These are phyloP conservation scores for Xylaria sp. DNA, from an alignment of 2,329 filamentous ascomycete species.

Conservation along the genomic window DNA sequence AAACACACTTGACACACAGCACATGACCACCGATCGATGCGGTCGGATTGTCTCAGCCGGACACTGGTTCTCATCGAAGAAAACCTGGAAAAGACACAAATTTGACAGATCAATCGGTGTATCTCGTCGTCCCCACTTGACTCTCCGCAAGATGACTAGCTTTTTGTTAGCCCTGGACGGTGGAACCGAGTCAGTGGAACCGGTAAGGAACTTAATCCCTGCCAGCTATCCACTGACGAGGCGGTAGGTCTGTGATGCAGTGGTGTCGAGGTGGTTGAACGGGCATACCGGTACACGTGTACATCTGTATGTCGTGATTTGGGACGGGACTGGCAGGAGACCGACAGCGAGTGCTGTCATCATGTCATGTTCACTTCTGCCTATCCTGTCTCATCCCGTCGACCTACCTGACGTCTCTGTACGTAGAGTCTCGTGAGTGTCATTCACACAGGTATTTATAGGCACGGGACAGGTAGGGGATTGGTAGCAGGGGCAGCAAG, in stretches of 20 bases:
- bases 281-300: neutral
- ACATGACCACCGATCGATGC: conserved; percentile 19
- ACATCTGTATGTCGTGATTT: neutral
- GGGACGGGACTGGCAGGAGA: too few species aligned
- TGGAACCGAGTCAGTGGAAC: neutral
- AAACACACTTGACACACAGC: neutral
- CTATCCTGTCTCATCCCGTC: too few species aligned
- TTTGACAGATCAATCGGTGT: conserved; percentile 12
- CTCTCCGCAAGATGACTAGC: conserved; percentile 2
- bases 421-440: too few species aligned
- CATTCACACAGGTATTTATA: too few species aligned
- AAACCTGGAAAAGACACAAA: conserved; percentile 1
- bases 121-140: conserved; percentile 5
- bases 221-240: neutral
- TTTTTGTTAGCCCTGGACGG: neutral
- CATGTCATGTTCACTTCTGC: too few species aligned
- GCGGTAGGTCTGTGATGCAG: neutral
- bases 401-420: too few species aligned
- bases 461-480: too few species aligned
- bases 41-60: conserved; percentile 14
- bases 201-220: conserved; percentile 6
- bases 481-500: too few species aligned
- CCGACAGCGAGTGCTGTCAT: too few species aligned
- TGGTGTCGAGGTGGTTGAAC: neutral
- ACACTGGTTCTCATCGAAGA: conserved; percentile 2